These are phyloP conservation scores for Medicago ruthenica DNA, from an alignment of 306 rosid species.

Conservation along the genomic window DNA sequence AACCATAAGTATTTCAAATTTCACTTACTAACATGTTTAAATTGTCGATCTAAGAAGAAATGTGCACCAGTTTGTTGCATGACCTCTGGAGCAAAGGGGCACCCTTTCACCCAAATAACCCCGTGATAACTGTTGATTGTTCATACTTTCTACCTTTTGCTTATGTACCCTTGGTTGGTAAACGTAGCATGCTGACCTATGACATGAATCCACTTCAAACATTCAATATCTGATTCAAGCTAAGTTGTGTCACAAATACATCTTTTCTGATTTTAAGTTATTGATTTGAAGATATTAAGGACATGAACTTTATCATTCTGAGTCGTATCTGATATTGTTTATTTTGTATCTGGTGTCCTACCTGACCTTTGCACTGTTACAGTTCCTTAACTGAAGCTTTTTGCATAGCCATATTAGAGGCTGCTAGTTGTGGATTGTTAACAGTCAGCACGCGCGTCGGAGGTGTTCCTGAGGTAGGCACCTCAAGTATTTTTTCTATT, in stretches of 20 bases:
- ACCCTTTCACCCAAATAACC: slow-evolving; percentile 4
- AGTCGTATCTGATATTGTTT: slow-evolving; percentile 16
- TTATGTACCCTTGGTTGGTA: slow-evolving; percentile 31
- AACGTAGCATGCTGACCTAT: neutral
- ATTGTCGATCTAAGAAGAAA: slow-evolving; percentile 6
- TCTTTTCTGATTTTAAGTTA: slow-evolving; percentile 3
- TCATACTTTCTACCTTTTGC: neutral
- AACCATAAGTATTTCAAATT: slow-evolving; percentile 6
- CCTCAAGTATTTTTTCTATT: slow-evolving; percentile 7
- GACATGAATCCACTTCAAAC: slow-evolving; percentile 20
- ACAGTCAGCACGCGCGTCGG: slow-evolving; percentile 94
- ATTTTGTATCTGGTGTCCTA: neutral
- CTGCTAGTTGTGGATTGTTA: slow-evolving; percentile 97
- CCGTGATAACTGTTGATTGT: neutral
- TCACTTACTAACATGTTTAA: neutral
- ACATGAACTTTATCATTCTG: slow-evolving; percentile 30
- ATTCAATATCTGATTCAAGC: slow-evolving; percentile 22
- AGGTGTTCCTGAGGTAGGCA: slow-evolving; percentile 90
- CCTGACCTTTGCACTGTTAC: slow-evolving; percentile 41
- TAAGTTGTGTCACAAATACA: slow-evolving; percentile 15
- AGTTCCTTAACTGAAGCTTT: slow-evolving; percentile 97
- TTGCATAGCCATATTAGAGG: slow-evolving; percentile 96
- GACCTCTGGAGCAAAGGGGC: slow-evolving; percentile 2
- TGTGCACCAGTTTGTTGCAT: slow-evolving; percentile 1
- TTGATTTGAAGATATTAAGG: slow-evolving; percentile 28